Base-by-base conservation (phyloP, 768 basidiomycete species). In the Phanerodontia chrysosporium region DNA sequence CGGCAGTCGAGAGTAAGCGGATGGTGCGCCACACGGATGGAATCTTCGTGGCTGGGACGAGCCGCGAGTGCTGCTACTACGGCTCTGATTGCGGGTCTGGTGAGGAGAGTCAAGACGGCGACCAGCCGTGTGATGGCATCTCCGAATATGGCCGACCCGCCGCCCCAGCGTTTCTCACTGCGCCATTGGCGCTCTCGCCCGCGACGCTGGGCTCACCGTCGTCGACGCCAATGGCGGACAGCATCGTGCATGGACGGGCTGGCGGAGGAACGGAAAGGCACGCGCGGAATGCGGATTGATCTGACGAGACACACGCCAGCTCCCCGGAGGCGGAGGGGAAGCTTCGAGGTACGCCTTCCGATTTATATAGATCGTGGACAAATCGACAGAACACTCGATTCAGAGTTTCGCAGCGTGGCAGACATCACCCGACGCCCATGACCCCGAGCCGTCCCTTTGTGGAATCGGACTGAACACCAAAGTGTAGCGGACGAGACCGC, bases 311-410 rank as follows among this genome's bases (percentile, higher is more conserved):
- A 36, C 29, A 49, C 36, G 44, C 46, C 54, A 60, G 36, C 25
- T 14, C 29, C 36, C 46, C 59, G 59, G 42, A 45, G 46, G 53
- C 46, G 54, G 45, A 55, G 48, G 44, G 59, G 59, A 58, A 58
- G 48, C 35, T 24, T 35, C 44, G 49, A 59, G 57, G 49, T 48
- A 42, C 58, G 42, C 58, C 45, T 45, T 55, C 49, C 59, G 35
- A 51, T 39, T 54, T 61, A 57, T 57, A 61, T 51, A 61, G 60
- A 61, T 61, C 60, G 60, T 61, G 59, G 59, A 60, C 59, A 60
- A 60, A 60, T 60, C 59, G 54, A 42, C 59, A 60, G 46, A 42
- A 58, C 55, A 61, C 32, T 51, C 57, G 60, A 61, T 45, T 56
- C 60, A 57, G 27, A 57, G 54, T 56, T 55, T 46, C 60, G 60